phyloP scores from a whole-genome alignment of 129 eudicot genomes.

The Escallonia rubra region DNA sequence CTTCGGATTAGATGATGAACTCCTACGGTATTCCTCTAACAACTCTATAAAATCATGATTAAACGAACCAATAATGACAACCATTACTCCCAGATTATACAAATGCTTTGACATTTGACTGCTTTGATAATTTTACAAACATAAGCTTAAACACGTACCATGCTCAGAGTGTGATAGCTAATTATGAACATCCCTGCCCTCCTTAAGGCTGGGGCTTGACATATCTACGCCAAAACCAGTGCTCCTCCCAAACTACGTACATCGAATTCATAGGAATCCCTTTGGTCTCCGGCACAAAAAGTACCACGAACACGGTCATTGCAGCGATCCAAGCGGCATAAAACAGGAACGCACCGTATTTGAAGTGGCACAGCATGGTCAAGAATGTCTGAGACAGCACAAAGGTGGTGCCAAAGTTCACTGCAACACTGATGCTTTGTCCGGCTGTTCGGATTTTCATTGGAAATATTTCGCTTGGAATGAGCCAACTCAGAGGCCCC shows the following conservation, averaged over 20 bases:
- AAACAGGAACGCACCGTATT: constrained; percentile 31
- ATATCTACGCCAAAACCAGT: constrained; percentile 36
- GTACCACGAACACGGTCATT: constrained; percentile 27
- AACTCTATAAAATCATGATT: too few relatives aligned
- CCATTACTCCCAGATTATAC: too few relatives aligned
- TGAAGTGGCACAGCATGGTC: constrained; percentile 38
- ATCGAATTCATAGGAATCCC: constrained; percentile 26
- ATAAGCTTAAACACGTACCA: too few relatives aligned
- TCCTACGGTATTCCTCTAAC: too few relatives aligned
- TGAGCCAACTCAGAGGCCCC: constrained; percentile 34
- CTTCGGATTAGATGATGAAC: too few relatives aligned
- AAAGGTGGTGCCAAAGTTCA: constrained; percentile 28
- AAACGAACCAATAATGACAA: too few relatives aligned
- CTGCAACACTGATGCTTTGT: constrained; percentile 30
- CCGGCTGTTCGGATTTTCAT: constrained; percentile 27
- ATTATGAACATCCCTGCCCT: not conserved
- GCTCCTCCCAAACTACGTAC: constrained; percentile 30
- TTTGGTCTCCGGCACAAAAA: constrained; percentile 37
- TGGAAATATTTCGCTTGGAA: constrained; percentile 42
- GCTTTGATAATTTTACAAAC: too few relatives aligned
- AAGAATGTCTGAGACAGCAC: constrained; percentile 28
- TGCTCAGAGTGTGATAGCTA: too few relatives aligned
- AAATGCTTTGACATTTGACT: too few relatives aligned
- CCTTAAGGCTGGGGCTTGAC: constrained; percentile 9
- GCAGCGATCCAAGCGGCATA: constrained; percentile 27